These are phyloP conservation scores for Silene vulgaris DNA, from an alignment of 179 eudicot species.

Conservation along the genomic window DNA sequence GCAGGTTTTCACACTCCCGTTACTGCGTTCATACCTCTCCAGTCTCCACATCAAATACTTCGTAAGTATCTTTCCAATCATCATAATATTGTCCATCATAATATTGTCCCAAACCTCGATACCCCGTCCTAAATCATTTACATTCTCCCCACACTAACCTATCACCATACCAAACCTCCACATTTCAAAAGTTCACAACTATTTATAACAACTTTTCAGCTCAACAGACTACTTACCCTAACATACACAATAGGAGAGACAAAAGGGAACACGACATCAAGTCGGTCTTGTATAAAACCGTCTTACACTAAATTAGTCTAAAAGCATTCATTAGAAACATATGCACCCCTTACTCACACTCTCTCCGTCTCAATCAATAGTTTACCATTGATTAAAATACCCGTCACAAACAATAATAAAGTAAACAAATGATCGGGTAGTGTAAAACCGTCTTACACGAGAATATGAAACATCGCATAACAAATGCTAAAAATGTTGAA, in stretches of 20 bases:
- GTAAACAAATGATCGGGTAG: neutral
- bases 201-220: neutral
- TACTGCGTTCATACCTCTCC: neutral
- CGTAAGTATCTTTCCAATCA: neutral
- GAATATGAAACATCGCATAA: neutral
- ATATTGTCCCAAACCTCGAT: neutral
- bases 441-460: neutral
- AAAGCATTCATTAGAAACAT: no score
- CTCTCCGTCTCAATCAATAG: no score
- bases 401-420: no score
- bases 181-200: neutral
- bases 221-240: neutral
- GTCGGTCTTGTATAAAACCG: no score
- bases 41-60: neutral
- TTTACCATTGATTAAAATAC: no score
- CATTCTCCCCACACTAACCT: neutral
- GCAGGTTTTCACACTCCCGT: neutral
- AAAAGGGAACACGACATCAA: neutral
- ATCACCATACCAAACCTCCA: neutral
- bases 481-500: no score
- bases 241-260: neutral
- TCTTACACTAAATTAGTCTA: no score
- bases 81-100: neutral
- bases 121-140: neutral
- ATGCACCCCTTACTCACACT: no score